Base-by-base conservation (phyloP, 1,284 basidiomycete genomes). In the Grifola frondosa region DNA sequence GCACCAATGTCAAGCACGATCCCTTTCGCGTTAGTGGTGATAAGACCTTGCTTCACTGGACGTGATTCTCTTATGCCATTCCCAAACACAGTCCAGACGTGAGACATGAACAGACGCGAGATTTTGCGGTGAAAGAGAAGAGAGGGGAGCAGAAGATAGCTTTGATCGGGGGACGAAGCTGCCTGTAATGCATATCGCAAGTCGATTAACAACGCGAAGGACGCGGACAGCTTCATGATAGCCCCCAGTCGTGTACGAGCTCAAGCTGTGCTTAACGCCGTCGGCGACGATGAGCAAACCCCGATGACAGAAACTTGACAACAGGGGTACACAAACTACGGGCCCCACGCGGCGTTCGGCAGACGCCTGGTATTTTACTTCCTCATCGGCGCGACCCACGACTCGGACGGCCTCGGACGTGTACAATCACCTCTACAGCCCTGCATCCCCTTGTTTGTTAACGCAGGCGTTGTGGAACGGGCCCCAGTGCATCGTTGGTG, bases 1-100 rank as follows among this genome's bases (percentile, higher is more conserved):
- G 85, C 84, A 13, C 85, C 86, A 23, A 88, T 52, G 51, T 88
- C 85, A 17, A 88, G 67, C 2, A 88, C 80, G 3, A 77, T 65
- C 3, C 85, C 85, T 10, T 63, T 54, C 3, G 84, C 81, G 52
- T 81, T 62, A 1, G 68, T 66, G 0, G 71, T 69, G 36, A 88
- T 73, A 34, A 88, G 67, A 0, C 46, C 44, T 10, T 65, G 49
- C 61, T 86, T 88, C 0, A 68, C 57, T 0, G 61, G 50, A 10
- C 65, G 62, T 36, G 58, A 65, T 42, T 70, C 66, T 49, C 88
- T 81, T 0, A 73, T 61, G 0, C 69, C 69, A n/a, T 71, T 47
- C 1, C 74, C 79, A 49, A 79, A 79, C 11, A 54, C 44, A 3
- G 54, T 51, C 85, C 84, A 88, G 5, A 86, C 68, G 35, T 77